A percentile compares a stretch with the other conserved stretches of the same genome.
Evolutionary conservation across 2,329 filamentous ascomycete genomes (phyloP).

Genomic region (Aureobasidium subglaciale): DNA sequence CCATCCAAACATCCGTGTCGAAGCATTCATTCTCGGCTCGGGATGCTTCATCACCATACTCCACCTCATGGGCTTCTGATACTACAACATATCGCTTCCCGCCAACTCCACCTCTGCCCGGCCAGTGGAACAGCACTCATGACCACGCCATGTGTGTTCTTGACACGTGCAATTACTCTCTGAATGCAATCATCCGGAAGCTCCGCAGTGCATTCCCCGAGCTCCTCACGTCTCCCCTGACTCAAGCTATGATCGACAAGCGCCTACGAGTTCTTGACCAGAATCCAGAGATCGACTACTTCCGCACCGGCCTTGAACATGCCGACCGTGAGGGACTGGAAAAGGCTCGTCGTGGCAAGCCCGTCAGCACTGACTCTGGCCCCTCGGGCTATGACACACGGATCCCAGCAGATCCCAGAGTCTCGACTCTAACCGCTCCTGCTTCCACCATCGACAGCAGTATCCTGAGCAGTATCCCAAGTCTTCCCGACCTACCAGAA

Average conservation of each 20-base stretch:
- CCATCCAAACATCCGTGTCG: not conserved
- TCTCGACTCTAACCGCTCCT: conserved; percentile 4
- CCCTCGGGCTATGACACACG: conserved; percentile 2
- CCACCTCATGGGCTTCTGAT: not conserved
- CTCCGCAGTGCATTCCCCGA: conserved; percentile 26
- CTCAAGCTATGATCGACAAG: conserved; percentile 28
- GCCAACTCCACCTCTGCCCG: conserved; percentile 24
- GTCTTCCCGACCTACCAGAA: conserved; percentile 1
- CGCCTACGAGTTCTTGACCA: conserved; percentile 30
- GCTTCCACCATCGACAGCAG: conserved; percentile 4
- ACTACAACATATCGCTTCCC: not conserved
- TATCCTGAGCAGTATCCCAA: not conserved
- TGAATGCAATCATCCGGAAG: conserved; percentile 25
- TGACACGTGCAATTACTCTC: conserved; percentile 25
- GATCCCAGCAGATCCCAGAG: not conserved
- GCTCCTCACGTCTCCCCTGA: conserved; percentile 23
- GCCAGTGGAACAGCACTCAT: conserved; percentile 25
- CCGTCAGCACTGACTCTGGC: not conserved
- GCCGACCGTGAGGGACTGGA: not conserved
- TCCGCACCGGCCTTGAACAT: conserved; percentile 18
- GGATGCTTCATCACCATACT: not conserved
- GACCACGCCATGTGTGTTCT: conserved; percentile 31
- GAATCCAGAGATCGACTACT: conserved; percentile 28
- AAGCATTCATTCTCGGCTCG: not conserved
- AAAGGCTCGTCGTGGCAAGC: conserved; percentile 4